Percentiles rank a stretch among this genome's conserved stretches.
Conservation (phyloP, 176 grass and related monocot species). For the Chloris gayana region DNA sequence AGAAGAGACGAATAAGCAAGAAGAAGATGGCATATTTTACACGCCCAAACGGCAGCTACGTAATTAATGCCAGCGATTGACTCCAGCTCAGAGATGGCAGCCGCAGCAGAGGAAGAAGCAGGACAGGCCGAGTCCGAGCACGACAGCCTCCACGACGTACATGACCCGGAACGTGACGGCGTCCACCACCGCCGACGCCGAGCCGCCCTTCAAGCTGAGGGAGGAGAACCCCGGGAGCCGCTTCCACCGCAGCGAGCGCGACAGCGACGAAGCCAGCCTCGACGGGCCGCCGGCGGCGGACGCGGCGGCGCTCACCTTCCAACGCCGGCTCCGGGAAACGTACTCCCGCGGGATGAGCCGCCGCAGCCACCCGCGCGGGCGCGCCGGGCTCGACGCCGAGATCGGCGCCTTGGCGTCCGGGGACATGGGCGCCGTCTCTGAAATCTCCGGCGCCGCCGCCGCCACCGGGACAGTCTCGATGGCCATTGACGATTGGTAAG, state of each 20-base stretch:
- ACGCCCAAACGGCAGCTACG: background rate
- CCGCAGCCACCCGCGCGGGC: conserved; percentile 47
- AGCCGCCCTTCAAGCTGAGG: conserved; percentile 40
- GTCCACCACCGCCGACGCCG: conserved; percentile 54
- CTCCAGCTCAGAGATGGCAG: conserved; percentile 50
- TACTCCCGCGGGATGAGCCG: conserved; percentile 41
- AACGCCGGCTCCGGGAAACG: conserved; percentile 27
- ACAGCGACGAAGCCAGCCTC: conserved; percentile 53
- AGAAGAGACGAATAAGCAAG: background rate
- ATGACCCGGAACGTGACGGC: conserved; percentile 64
- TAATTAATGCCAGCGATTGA: background rate
- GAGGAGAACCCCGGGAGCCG: conserved; percentile 47
- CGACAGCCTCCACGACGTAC: conserved; percentile 82
- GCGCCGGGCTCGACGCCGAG: background rate
- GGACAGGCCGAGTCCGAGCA: conserved; percentile 74
- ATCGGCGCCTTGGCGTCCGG: background rate
- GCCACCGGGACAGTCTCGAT: conserved; percentile 10
- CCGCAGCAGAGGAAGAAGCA: conserved; percentile 98
- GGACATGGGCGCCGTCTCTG: conserved; percentile 34
- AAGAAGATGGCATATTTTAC: background rate
- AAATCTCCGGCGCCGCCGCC: background rate
- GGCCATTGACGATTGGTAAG: conserved; percentile 23
- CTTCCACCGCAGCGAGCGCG: conserved; percentile 57
- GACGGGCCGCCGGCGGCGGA: background rate
- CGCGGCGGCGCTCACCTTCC: conserved; percentile 12